These are phyloP conservation scores for Phytophthora constricta DNA, from an alignment of 352 stramenopile genomes.

Conservation along the genomic window DNA sequence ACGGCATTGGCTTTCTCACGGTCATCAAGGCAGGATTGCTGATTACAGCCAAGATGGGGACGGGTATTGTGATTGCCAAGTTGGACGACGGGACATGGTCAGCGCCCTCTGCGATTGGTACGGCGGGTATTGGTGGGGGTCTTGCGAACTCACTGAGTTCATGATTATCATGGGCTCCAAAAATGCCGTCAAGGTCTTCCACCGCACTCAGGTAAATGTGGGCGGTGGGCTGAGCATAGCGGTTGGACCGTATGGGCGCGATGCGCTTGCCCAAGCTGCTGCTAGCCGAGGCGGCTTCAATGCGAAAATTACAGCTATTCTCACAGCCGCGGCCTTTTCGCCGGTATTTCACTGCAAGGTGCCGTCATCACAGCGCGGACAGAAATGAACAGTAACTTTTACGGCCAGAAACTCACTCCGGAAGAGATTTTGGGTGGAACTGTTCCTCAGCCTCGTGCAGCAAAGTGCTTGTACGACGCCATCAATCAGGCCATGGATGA, in stretches of 20 bases:
- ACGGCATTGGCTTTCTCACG: conserved; percentile 85
- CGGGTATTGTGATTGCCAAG: conserved; percentile 91
- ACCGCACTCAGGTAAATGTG: conserved; percentile 90
- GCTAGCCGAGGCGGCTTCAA: conserved; percentile 74
- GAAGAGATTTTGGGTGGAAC: no score
- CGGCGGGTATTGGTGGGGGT: conserved; percentile 85
- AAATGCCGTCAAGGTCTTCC: conserved; percentile 92
- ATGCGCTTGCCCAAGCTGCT: conserved; percentile 82
- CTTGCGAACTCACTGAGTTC: conserved; percentile 93
- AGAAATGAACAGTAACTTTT: conserved; percentile 93
- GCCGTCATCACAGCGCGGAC: conserved; percentile 43
- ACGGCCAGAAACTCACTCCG: no score
- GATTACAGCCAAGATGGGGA: conserved; percentile 82
- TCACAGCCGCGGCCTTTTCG: conserved; percentile 93
- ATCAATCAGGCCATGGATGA: conserved; percentile 74
- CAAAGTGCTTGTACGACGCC: no score
- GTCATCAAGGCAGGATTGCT: conserved; percentile 85
- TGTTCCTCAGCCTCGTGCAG: no score
- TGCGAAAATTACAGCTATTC: conserved; percentile 95
- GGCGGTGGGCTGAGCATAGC: conserved; percentile 92
- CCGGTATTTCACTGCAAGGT: conserved; percentile 42
- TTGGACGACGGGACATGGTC: conserved; percentile 89
- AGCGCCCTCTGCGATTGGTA: conserved; percentile 93
- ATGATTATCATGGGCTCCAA: conserved; percentile 95
- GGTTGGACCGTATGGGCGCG: conserved; percentile 90